Evolutionary conservation across 352 stramenopile genomes (phyloP).

Genomic region (Globisporangium cederbergense): DNA sequence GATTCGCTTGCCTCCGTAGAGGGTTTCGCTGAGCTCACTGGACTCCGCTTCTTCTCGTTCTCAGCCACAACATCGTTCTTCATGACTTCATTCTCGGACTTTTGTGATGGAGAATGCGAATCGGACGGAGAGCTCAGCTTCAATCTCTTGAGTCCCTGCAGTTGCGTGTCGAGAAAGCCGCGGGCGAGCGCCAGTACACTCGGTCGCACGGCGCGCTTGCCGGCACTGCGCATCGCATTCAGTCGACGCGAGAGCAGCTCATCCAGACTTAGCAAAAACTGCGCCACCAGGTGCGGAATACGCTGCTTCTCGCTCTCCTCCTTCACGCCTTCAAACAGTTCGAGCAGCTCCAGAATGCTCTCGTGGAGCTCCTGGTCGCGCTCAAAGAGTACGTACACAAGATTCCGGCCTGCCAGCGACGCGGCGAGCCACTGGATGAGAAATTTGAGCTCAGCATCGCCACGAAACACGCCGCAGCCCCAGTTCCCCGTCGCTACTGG

Average conservation of each 20-base stretch:
- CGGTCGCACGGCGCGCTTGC: constrained; percentile 7
- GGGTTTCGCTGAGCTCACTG: neutral
- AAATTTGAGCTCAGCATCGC: constrained; percentile 76
- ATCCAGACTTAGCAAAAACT: constrained; percentile 15
- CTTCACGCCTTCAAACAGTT: constrained; percentile 1
- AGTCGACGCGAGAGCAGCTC: neutral
- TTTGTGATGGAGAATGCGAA: neutral
- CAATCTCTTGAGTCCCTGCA: constrained; percentile 11
- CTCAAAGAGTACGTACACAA: constrained; percentile 68
- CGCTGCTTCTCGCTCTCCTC: constrained; percentile 9
- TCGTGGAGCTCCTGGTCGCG: constrained; percentile 34
- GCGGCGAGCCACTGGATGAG: constrained; percentile 80
- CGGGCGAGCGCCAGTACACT: constrained; percentile 13
- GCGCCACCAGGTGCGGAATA: constrained; percentile 5
- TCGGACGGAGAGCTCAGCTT: constrained; percentile 8
- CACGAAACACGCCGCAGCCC: constrained; percentile 77
- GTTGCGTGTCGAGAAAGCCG: constrained; percentile 11
- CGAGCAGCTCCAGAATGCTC: constrained; percentile 30
- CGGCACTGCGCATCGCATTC: constrained; percentile 2
- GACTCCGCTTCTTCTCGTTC: neutral
- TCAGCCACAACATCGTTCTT: neutral
- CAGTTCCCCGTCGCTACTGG: constrained; percentile 75
- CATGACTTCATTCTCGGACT: neutral
- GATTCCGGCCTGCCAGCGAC: constrained; percentile 36
- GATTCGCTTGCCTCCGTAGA: neutral